phyloP scores from a whole-genome alignment of 2,329 filamentous ascomycete genomes.

The Calonectria crousiana region DNA sequence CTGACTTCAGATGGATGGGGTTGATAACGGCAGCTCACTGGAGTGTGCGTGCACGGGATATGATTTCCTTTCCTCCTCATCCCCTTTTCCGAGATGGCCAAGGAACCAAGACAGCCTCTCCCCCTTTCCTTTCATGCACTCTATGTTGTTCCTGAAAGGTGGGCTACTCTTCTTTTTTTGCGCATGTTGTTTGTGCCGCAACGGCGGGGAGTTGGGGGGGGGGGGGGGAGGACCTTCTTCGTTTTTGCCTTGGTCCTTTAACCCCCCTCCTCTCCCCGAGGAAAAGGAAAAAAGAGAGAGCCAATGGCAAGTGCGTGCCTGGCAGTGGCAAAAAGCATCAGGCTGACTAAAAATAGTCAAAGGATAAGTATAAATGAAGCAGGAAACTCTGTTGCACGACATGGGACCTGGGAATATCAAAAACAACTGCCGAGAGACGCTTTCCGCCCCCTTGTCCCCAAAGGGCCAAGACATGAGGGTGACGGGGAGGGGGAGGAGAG shows the following conservation, averaged over 20 bases:
- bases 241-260: too few relatives aligned
- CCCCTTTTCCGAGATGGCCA: not conserved
- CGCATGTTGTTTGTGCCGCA: not conserved
- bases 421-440: not conserved
- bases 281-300: not conserved
- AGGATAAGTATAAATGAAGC: not conserved
- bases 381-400: not conserved
- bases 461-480: not conserved
- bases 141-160: not conserved
- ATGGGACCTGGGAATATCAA: not conserved
- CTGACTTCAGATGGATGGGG: not conserved
- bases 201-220: not conserved
- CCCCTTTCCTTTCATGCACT: not conserved
- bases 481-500: not conserved
- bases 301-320: not conserved
- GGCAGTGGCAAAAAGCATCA: not conserved
- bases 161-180: not conserved
- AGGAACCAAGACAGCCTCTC: not conserved
- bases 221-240: too few relatives aligned
- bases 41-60: not conserved
- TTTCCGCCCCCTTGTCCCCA: not conserved
- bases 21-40: not conserved
- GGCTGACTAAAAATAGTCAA: slow-evolving; percentile 1
- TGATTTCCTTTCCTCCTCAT: not conserved
- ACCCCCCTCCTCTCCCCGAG: not conserved